phyloP scores from a whole-genome alignment of 495 filamentous ascomycete species.

The Hypomontagnella submonticulosa region DNA sequence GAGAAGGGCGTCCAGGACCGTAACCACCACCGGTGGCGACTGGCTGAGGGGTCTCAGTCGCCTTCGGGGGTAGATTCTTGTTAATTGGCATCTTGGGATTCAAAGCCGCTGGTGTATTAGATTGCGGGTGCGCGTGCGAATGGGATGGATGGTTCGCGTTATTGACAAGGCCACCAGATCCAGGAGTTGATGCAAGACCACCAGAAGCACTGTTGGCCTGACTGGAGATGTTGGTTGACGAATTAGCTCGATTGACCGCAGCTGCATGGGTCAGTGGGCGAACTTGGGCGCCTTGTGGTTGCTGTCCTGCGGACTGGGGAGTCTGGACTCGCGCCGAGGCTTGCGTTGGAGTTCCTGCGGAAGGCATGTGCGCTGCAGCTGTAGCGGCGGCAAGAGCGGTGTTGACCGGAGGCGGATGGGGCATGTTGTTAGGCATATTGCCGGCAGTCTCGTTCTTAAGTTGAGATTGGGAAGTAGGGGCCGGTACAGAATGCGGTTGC shows the following conservation, averaged over 20 bases:
- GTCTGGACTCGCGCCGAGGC: conserved; percentile 58
- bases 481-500: conserved; percentile 30
- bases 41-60: conserved; percentile 72
- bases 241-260: conserved; percentile 57
- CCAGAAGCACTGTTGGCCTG: conserved; percentile 51
- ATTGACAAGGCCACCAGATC: conserved; percentile 43
- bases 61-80: conserved; percentile 73
- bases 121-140: conserved; percentile 65
- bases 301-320: conserved; percentile 59
- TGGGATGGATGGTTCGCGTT: conserved; percentile 60
- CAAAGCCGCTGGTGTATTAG: conserved; percentile 53
- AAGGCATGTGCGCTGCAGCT: conserved; percentile 51
- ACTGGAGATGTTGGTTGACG: conserved; percentile 45
- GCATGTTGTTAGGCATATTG: conserved; percentile 48
- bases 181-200: conserved; percentile 41
- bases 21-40: conserved; percentile 69
- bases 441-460: conserved; percentile 56
- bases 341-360: conserved; percentile 58
- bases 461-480: conserved; percentile 39
- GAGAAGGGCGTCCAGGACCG: conserved; percentile 74
- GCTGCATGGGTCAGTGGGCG: conserved; percentile 60
- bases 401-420: conserved; percentile 57
- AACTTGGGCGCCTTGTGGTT: conserved; percentile 49
- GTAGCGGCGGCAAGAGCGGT: conserved; percentile 58
- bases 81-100: conserved; percentile 78